These are phyloP conservation scores for Amphibolis antarctica DNA, from an alignment of 106 monocot genomes.

Conservation along the genomic window DNA sequence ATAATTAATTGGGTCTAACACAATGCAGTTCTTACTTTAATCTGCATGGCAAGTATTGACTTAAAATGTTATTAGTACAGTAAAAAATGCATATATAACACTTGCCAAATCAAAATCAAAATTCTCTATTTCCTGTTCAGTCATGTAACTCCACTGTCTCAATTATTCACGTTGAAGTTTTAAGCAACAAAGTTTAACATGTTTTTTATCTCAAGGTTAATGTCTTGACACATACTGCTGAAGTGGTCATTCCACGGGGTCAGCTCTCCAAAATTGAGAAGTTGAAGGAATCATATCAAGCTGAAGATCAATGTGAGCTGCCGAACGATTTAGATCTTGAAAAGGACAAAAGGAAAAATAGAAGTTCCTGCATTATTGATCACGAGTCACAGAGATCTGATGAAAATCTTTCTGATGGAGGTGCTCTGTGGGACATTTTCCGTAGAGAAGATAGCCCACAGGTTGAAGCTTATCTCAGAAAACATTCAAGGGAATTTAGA, in stretches of 20 bases:
- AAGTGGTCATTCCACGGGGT: slow-evolving; percentile 8
- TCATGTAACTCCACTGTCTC: not conserved
- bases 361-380: not conserved
- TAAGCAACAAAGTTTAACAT: not conserved
- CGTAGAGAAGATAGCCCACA: slow-evolving; percentile 61
- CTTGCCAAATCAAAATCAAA: no score
- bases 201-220: slow-evolving; percentile 33
- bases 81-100: no score
- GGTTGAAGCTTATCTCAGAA: slow-evolving; percentile 51
- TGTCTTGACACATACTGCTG: slow-evolving; percentile 64
- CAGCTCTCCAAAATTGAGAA: slow-evolving; percentile 27
- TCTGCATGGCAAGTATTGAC: no score
- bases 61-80: no score
- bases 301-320: slow-evolving; percentile 38
- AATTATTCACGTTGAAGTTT: not conserved
- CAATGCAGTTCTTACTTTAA: no score
- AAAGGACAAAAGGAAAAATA: not conserved
- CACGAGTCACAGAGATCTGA: not conserved
- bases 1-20: no score
- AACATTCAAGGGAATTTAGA: slow-evolving; percentile 55
- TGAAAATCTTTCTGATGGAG: slow-evolving; percentile 22
- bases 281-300: slow-evolving; percentile 34
- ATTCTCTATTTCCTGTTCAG: no score
- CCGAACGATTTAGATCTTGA: not conserved
- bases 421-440: slow-evolving; percentile 90